Conservation (phyloP, 2,329 filamentous ascomycete genomes). For the Chrysoporthe austroafricana region DNA sequence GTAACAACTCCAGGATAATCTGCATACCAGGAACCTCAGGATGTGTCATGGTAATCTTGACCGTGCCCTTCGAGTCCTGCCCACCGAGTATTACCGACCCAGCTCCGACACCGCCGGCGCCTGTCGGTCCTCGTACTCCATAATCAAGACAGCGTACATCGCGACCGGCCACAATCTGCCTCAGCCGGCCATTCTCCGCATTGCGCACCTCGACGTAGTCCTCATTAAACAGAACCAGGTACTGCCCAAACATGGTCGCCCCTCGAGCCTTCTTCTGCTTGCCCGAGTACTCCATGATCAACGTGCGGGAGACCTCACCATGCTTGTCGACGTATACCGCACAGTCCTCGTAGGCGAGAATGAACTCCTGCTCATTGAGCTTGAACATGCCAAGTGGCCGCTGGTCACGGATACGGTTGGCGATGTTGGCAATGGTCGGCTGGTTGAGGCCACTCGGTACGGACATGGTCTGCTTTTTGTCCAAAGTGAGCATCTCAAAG, state of each 20-base stretch:
- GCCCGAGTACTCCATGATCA: conserved; percentile 99
- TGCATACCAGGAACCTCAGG: conserved; percentile 83
- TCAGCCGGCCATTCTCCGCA: conserved; percentile 88
- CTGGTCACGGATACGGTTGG: conserved; percentile 79
- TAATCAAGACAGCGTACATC: conserved; percentile 92
- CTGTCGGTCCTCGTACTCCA: conserved; percentile 67
- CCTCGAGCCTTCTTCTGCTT: conserved; percentile 76
- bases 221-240: conserved; percentile 89
- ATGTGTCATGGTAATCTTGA: conserved; percentile 96
- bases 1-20: conserved; percentile 86
- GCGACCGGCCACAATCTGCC: conserved; percentile 91
- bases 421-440: conserved; percentile 81
- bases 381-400: conserved; percentile 95
- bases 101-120: conserved; percentile 40
- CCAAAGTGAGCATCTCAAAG: conserved; percentile 92
- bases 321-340: conserved; percentile 98
- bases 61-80: conserved; percentile 67
- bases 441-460: conserved; percentile 80
- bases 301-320: conserved; percentile 88
- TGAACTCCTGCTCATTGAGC: conserved; percentile 87
- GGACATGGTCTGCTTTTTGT: conserved; percentile 95
- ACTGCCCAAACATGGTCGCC: conserved; percentile 88
- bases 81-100: conserved; percentile 29
- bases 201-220: conserved; percentile 98
- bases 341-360: conserved; percentile 93